Conservation (phyloP, 495 filamentous ascomycete genomes). For the Massariosphaeria phaeospora region DNA sequence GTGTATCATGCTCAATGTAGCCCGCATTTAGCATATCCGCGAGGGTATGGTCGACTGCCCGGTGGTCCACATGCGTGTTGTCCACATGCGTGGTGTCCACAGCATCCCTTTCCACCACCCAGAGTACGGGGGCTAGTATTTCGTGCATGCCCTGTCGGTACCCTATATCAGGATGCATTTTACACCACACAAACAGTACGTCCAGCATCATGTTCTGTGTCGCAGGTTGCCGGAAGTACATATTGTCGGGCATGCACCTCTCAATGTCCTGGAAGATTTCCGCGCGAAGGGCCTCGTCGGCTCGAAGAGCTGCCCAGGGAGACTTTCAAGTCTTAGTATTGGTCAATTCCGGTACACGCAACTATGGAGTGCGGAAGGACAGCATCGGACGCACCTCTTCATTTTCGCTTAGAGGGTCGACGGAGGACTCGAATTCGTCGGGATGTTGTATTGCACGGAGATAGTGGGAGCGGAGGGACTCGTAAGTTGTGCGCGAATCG, state of each 20-base stretch:
- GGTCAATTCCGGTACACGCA: conserved; percentile 34
- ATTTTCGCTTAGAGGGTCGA: conserved; percentile 85
- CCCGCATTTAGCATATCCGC: conserved; percentile 59
- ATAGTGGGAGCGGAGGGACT: conserved; percentile 64
- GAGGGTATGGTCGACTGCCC: conserved; percentile 44
- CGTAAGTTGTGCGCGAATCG: conserved; percentile 69
- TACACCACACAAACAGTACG: conserved; percentile 89
- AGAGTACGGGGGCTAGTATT: conserved; percentile 82
- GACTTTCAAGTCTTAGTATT: conserved; percentile 58
- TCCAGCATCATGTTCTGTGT: conserved; percentile 82
- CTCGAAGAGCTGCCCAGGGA: conserved; percentile 78
- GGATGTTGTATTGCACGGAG: conserved; percentile 75
- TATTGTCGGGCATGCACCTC: conserved; percentile 84
- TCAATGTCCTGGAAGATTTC: conserved; percentile 97
- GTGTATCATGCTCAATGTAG: conserved; percentile 87
- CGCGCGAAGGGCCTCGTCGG: conserved; percentile 74
- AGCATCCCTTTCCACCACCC: conserved; percentile 80
- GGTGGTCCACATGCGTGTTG: not conserved
- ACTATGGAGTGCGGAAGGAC: conserved; percentile 1
- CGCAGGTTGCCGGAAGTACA: conserved; percentile 74
- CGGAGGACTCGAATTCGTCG: conserved; percentile 64
- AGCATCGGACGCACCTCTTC: conserved; percentile 56
- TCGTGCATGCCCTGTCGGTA: conserved; percentile 99
- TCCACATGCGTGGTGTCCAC: conserved; percentile 45
- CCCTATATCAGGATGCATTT: conserved; percentile 79